These are phyloP conservation scores for Jamesozyma spencerorum DNA, from an alignment of 805 yeast species.

Conservation along the genomic window DNA sequence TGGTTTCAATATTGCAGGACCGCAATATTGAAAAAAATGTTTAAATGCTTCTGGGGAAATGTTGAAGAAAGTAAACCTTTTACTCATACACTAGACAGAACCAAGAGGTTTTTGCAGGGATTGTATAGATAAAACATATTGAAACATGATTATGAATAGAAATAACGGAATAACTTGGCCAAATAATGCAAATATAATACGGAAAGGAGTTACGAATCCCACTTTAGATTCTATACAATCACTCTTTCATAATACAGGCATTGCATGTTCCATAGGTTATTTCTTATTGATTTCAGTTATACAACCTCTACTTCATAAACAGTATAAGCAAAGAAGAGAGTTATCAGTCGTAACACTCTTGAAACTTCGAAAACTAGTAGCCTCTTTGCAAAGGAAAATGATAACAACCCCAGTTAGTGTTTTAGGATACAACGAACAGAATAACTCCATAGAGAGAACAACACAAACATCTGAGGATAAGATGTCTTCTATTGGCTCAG, in stretches of 20 bases:
- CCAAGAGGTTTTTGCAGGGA: no score
- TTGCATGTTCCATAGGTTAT: slow-evolving; percentile 15
- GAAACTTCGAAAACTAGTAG: slow-evolving; percentile 25
- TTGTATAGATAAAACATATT: no score
- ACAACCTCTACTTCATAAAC: slow-evolving; percentile 34
- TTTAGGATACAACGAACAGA: slow-evolving; percentile 33
- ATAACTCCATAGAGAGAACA: slow-evolving; percentile 25
- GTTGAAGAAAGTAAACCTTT: no score
- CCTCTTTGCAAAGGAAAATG: slow-evolving; percentile 18
- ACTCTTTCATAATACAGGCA: slow-evolving; percentile 27
- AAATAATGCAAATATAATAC: slow-evolving; percentile 15
- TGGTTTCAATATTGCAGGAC: no score
- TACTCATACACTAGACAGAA: no score
- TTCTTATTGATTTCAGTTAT: slow-evolving; percentile 19
- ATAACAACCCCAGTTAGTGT: slow-evolving; percentile 34
- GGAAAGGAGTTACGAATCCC: slow-evolving; percentile 9
- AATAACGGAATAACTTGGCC: no score
- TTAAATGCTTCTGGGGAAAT: no score
- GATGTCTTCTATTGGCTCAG: slow-evolving; percentile 12
- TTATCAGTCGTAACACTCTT: slow-evolving; percentile 25
- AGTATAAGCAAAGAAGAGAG: slow-evolving; percentile 34
- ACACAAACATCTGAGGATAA: slow-evolving; percentile 19
- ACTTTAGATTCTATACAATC: slow-evolving; percentile 17
- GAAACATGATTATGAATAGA: no score
- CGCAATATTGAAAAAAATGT: no score